Base-by-base conservation (phyloP, 352 stramenopile genomes). In the Phytophthora agathidicida region DNA sequence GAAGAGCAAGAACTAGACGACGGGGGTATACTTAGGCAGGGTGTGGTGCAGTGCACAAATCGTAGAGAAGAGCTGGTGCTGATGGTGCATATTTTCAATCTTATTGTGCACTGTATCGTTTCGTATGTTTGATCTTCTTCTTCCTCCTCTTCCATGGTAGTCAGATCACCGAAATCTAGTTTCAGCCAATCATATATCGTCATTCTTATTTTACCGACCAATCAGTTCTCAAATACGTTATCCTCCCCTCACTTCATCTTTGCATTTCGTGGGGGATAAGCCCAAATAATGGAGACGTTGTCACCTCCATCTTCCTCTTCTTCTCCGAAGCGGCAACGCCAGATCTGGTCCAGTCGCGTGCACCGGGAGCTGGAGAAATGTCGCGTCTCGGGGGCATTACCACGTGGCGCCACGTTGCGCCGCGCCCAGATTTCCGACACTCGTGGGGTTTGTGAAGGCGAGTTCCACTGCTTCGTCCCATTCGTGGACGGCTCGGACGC, bases 351-450 rank as follows among this genome's bases (percentile, higher is more conserved):
- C 41, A 93, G 62, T 22, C 84, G 84, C 46, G 72, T 91, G 33
- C 77, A 80, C 35, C 80, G 76, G 32, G 84, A 93, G 65, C 67
- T 89, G 16, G 78, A 89, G n/a, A 92, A 92, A 44, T 92, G 84
- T 54, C 54, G 67, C 10, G 57, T 37, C 3, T 5, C 43, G 2
- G 45, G 32, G 4, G 59, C 45, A 13, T 39, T 85, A 32, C 82
- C 77, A 8, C 19, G 16, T 5, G 84, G 82, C n/a, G 68, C 77
- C 11, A 73, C 72, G 23, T 56, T 94, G 28, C 68, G 75, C 13
- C 67, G 74, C 22, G 57, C 71, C 16, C 57, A 65, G 23, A 48
- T 94, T 3, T 83, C 87, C 14, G 79, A 91, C 28, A 46, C 42
- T 9, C 41, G 47, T 1, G 84, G 84, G 14, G 30, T 62, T 17